phyloP scores from a whole-genome alignment of 1,139 yeast species.

The Hansenula anomala region DNA sequence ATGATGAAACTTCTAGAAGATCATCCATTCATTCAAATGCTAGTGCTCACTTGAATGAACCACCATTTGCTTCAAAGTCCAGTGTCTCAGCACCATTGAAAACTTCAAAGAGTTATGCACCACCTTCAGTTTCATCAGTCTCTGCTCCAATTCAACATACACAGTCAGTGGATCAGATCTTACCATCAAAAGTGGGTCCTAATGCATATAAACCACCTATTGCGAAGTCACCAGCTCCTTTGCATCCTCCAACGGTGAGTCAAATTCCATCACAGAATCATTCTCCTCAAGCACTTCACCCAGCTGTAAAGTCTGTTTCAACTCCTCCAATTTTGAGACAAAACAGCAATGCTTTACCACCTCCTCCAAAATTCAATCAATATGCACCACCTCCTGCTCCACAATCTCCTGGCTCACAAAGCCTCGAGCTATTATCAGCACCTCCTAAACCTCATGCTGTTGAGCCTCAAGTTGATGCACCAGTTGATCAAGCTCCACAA shows the following conservation, averaged over 20 bases:
- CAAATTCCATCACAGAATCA: not conserved
- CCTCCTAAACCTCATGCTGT: too few species aligned
- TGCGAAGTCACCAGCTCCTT: not conserved
- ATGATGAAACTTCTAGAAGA: conserved; percentile 12
- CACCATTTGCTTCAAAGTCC: conserved; percentile 2
- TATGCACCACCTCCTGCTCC: not conserved
- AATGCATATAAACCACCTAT: not conserved
- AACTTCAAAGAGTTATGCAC: too few species aligned
- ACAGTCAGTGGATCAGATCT: too few species aligned
- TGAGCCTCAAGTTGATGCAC: too few species aligned
- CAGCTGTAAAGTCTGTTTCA: not conserved
- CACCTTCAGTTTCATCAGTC: conserved; percentile 1
- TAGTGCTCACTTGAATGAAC: conserved; percentile 8
- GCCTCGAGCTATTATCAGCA: too few species aligned
- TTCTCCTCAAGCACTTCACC: not conserved
- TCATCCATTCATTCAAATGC: conserved; percentile 15
- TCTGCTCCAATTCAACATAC: conserved; percentile 9
- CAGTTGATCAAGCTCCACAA: not conserved
- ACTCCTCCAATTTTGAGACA: not conserved
- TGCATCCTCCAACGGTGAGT: not conserved
- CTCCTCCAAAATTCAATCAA: conserved; percentile 1
- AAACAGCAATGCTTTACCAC: not conserved
- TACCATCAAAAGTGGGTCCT: not conserved
- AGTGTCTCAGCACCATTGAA: conserved; percentile 4
- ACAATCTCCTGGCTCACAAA: too few species aligned